These are phyloP conservation scores for Brassica rapa DNA, from an alignment of 345 rosid species.

Conservation along the genomic window DNA sequence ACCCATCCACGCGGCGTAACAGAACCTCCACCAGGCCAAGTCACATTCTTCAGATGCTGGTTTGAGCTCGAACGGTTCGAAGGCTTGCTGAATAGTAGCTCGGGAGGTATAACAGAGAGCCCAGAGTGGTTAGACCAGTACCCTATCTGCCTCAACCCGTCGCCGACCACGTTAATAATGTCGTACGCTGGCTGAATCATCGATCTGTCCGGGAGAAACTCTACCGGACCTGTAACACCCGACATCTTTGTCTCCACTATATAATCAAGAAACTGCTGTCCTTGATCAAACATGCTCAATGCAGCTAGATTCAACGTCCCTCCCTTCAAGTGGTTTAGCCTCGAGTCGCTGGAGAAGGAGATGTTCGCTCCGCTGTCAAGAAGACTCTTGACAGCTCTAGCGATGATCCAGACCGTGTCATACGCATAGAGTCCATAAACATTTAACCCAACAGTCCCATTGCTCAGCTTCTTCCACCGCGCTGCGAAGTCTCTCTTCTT, in stretches of 20 bases:
- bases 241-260: conserved; percentile 66
- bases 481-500: conserved; percentile 58
- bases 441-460: conserved; percentile 67
- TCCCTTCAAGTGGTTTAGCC: conserved; percentile 45
- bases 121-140: conserved; percentile 95
- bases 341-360: conserved; percentile 68
- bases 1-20: conserved; percentile 89
- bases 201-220: conserved; percentile 59
- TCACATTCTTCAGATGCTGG: conserved; percentile 61
- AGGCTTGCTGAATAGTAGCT: conserved; percentile 59
- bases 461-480: conserved; percentile 72
- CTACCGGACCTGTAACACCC: conserved; percentile 73
- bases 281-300: conserved; percentile 76
- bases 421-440: conserved; percentile 82
- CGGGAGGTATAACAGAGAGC: conserved; percentile 73
- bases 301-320: conserved; percentile 70
- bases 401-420: conserved; percentile 91
- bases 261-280: conserved; percentile 52
- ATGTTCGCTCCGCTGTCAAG: conserved; percentile 67
- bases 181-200: conserved; percentile 67
- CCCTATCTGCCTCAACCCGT: conserved; percentile 59
- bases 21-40: conserved; percentile 83
- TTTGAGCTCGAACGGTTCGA: conserved; percentile 71
- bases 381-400: conserved; percentile 66
- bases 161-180: conserved; percentile 55